Conservation (phyloP, 495 filamentous ascomycete genomes). For the Parmelia sp. region DNA sequence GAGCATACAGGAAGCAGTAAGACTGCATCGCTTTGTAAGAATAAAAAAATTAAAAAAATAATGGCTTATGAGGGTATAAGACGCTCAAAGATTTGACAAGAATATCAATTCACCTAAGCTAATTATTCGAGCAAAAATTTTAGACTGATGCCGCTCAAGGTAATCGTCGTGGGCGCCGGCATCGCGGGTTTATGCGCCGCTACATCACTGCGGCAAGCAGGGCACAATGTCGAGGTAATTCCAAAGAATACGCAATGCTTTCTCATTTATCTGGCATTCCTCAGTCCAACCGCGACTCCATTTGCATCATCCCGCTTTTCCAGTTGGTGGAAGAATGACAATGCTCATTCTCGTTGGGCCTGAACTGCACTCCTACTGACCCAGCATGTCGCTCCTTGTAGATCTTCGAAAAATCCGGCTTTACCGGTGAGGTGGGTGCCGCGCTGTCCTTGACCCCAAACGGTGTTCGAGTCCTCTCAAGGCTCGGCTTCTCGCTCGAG, state of each 20-base stretch:
- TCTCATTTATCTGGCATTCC: not conserved
- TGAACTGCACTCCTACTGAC: not conserved
- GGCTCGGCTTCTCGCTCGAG: conserved; percentile 42
- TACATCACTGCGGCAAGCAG: not conserved
- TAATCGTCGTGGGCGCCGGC: not conserved
- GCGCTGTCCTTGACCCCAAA: conserved; percentile 49
- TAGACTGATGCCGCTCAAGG: not conserved
- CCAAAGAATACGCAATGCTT: not conserved
- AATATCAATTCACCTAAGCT: too few relatives aligned
- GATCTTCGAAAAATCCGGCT: conserved; percentile 46
- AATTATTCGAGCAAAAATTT: not conserved
- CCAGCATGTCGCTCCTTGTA: conserved; percentile 12
- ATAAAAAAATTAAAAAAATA: too few relatives aligned
- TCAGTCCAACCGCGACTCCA: not conserved
- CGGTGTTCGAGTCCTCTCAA: conserved; percentile 40
- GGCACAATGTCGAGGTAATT: not conserved
- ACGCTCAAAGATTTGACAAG: too few relatives aligned
- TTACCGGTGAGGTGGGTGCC: conserved; percentile 51
- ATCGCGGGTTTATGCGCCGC: not conserved
- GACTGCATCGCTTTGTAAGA: too few relatives aligned
- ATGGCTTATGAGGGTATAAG: too few relatives aligned
- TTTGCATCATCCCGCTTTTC: not conserved
- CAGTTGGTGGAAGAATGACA: not conserved
- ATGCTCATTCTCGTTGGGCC: not conserved
- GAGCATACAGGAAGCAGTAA: too few relatives aligned